Conservation (phyloP, 306 rosid species). For the Carpinus viminea region DNA sequence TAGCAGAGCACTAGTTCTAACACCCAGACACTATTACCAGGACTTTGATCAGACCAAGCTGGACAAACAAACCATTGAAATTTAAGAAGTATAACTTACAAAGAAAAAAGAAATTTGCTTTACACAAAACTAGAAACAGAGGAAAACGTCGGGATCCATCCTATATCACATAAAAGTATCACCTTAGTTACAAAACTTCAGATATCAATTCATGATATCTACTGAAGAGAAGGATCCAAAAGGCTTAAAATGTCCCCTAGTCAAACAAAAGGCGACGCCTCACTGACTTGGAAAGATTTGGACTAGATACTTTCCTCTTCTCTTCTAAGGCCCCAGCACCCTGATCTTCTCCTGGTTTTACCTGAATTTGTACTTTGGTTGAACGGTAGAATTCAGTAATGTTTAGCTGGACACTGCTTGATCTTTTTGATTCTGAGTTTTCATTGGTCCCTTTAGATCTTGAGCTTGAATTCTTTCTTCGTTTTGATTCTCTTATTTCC, state of each 20-base stretch:
- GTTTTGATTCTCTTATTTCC: conserved; percentile 59
- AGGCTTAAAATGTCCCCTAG: conserved; percentile 34
- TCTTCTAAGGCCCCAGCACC: conserved; percentile 36
- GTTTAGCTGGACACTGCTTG: conserved; percentile 48
- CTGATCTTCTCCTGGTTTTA: conserved; percentile 43
- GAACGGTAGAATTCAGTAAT: conserved; percentile 76
- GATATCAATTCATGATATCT: not conserved
- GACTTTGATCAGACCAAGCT: not conserved
- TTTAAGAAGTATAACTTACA: not conserved
- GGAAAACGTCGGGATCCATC: not conserved
- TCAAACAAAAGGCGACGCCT: conserved; percentile 86
- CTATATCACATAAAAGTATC: not conserved
- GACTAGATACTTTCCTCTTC: conserved; percentile 45
- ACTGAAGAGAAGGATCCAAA: not conserved
- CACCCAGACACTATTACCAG: too few relatives aligned
- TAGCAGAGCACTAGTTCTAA: too few relatives aligned
- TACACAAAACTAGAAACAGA: not conserved
- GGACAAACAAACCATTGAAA: not conserved
- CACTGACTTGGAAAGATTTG: conserved; percentile 64
- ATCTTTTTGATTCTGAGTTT: conserved; percentile 38
- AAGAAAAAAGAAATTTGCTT: not conserved
- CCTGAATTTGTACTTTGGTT: conserved; percentile 43
- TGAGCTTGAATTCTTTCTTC: conserved; percentile 38
- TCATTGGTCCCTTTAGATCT: conserved; percentile 38
- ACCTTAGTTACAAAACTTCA: not conserved